Percentiles rank a stretch among this genome's conserved stretches.
Evolutionary conservation across 1,284 basidiomycete species (phyloP).

Genomic region (Papiliotrema fonsecae): DNA sequence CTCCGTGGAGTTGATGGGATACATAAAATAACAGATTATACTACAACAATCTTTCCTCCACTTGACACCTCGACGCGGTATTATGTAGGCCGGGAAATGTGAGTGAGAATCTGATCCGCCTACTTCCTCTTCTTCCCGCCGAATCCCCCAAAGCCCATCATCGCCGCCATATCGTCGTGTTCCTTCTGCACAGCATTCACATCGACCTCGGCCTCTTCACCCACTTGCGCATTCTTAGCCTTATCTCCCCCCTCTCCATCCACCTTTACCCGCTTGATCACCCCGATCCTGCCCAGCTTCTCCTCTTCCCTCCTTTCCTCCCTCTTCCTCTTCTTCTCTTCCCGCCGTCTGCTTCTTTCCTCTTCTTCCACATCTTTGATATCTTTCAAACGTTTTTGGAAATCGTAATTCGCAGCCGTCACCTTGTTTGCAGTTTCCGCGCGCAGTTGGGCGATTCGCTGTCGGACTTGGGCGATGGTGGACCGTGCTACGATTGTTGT

Average conservation of each 20-base stretch:
- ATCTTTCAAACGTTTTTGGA: slow-evolving; percentile 78
- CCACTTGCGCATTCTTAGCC: slow-evolving; percentile 7
- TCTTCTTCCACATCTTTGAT: slow-evolving; percentile 59
- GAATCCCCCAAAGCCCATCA: slow-evolving; percentile 94
- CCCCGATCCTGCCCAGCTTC: slow-evolving; percentile 21
- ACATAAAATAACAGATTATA: too few relatives aligned
- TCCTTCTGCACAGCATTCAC: slow-evolving; percentile 16
- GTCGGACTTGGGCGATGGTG: slow-evolving; percentile 84
- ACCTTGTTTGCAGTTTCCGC: slow-evolving; percentile 76
- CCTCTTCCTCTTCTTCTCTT: slow-evolving; percentile 51
- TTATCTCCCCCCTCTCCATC: slow-evolving; percentile 6
- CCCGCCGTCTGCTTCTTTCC: slow-evolving; percentile 56
- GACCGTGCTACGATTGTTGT: slow-evolving; percentile 86
- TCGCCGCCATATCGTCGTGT: slow-evolving; percentile 61
- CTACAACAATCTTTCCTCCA: too few relatives aligned
- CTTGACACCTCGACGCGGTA: too few relatives aligned
- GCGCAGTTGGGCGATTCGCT: slow-evolving; percentile 78
- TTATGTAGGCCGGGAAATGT: too few relatives aligned
- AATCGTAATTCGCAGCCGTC: slow-evolving; percentile 82
- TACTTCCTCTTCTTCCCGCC: slow-evolving; percentile 48
- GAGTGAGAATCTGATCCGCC: too few relatives aligned
- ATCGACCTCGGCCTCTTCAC: slow-evolving; percentile 9
- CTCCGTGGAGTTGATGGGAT: too few relatives aligned
- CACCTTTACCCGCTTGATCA: slow-evolving; percentile 8
- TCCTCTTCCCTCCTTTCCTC: slow-evolving; percentile 33